phyloP scores from a whole-genome alignment of 1,284 basidiomycete species.

The Stygiomarasmius scandens region DNA sequence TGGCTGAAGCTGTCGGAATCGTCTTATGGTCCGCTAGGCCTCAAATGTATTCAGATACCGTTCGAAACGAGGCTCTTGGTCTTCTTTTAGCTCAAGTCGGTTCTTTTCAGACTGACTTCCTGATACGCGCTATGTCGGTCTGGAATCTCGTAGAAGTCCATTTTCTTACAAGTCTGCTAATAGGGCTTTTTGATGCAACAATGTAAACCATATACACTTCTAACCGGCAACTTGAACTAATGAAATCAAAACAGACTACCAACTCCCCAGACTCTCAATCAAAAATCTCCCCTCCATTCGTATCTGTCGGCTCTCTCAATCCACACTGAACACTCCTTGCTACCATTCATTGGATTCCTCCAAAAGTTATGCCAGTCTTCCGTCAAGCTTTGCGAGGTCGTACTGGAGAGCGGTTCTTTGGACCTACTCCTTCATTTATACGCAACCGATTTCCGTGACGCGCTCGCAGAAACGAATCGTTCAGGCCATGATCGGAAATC shows the following conservation, averaged over 20 bases:
- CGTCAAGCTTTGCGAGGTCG: background rate
- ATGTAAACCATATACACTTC: background rate
- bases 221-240: no score
- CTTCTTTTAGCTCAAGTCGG: slow-evolving; percentile 8
- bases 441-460: slow-evolving; percentile 7
- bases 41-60: slow-evolving; percentile 8
- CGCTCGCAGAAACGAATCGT: no score
- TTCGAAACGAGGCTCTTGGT: background rate
- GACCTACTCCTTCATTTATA: slow-evolving; percentile 11
- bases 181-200: background rate
- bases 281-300: background rate
- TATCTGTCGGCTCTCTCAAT: background rate
- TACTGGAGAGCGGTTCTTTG: slow-evolving; percentile 1
- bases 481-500: background rate
- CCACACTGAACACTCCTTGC: slow-evolving; percentile 3
- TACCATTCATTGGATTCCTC: slow-evolving; percentile 9
- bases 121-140: background rate
- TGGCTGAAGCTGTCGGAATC: background rate
- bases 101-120: background rate
- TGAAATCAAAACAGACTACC: no score
- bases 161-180: background rate
- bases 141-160: slow-evolving; percentile 6
- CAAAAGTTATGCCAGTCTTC: background rate
- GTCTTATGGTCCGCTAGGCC: background rate
- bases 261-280: background rate